Conservation (phyloP, 2,329 filamentous ascomycete species). For the Dryadomyces quercivorus region DNA sequence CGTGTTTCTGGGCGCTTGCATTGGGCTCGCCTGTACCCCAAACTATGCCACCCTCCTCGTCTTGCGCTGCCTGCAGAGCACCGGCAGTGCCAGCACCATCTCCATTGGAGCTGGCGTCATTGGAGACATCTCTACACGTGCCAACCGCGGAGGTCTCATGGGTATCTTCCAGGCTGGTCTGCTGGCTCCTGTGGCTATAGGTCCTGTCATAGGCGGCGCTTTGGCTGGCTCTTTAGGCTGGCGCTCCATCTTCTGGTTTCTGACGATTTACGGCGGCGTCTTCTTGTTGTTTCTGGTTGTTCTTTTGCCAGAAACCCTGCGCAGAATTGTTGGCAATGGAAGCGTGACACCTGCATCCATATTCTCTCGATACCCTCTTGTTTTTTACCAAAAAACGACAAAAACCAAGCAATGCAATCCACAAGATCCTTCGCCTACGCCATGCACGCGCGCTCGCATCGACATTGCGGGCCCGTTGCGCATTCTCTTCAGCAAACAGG, state of each 20-base stretch:
- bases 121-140: conserved; percentile 55
- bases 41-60: conserved; percentile 45
- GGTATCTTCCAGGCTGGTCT: conserved; percentile 48
- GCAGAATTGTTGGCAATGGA: conserved; percentile 49
- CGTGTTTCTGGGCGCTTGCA: conserved; percentile 45
- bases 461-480: conserved; percentile 43
- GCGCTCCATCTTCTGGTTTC: conserved; percentile 58
- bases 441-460: conserved; percentile 23
- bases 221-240: conserved; percentile 52
- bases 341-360: conserved; percentile 44
- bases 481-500: conserved; percentile 44
- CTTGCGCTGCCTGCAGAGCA: conserved; percentile 48
- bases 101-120: conserved; percentile 60
- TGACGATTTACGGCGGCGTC: conserved; percentile 38
- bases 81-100: conserved; percentile 55
- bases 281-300: conserved; percentile 42
- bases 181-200: conserved; percentile 40
- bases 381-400: conserved; percentile 22
- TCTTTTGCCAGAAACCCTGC: conserved; percentile 45
- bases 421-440: neutral
- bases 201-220: conserved; percentile 52
- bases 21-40: conserved; percentile 46
- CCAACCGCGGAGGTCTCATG: conserved; percentile 61
- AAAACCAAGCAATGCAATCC: conserved; percentile 10
- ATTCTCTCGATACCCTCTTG: conserved; percentile 40